phyloP scores from a whole-genome alignment of 2,329 filamentous ascomycete genomes.

The Ophiostoma triangulosporum region DNA sequence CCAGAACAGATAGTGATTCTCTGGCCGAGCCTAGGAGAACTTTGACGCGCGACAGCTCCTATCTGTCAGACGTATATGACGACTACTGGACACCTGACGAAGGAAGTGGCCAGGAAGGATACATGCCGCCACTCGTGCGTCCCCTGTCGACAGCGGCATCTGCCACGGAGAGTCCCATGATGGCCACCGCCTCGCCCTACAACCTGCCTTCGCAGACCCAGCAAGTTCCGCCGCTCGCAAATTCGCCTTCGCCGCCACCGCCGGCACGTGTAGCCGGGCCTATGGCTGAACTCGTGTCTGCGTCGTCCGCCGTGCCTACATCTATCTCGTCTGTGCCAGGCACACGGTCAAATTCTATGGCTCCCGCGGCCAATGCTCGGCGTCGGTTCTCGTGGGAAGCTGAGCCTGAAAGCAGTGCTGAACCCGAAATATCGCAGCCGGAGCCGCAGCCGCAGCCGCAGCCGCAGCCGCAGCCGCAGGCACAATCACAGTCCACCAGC shows the following conservation, averaged over 20 bases:
- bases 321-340: background rate
- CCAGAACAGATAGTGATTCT: background rate
- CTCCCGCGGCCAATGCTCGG: constrained; percentile 1
- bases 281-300: background rate
- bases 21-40: background rate
- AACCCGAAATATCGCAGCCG: background rate
- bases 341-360: background rate
- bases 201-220: background rate
- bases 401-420: constrained; percentile 17
- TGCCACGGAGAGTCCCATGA: background rate
- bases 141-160: background rate
- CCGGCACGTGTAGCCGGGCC: background rate
- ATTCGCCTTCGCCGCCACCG: background rate
- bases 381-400: constrained; percentile 32
- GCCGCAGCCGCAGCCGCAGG: too few relatives aligned
- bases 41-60: constrained; percentile 40
- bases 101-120: constrained; percentile 11
- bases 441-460: too few relatives aligned
- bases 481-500: background rate
- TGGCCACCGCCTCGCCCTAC: background rate
- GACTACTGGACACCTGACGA: constrained; percentile 48
- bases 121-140: constrained; percentile 3
- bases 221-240: background rate
- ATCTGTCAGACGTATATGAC: constrained; percentile 53
- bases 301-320: background rate